These are phyloP conservation scores for Hordeum vulgare DNA, from an alignment of 176 grass and related monocot genomes.

Conservation along the genomic window DNA sequence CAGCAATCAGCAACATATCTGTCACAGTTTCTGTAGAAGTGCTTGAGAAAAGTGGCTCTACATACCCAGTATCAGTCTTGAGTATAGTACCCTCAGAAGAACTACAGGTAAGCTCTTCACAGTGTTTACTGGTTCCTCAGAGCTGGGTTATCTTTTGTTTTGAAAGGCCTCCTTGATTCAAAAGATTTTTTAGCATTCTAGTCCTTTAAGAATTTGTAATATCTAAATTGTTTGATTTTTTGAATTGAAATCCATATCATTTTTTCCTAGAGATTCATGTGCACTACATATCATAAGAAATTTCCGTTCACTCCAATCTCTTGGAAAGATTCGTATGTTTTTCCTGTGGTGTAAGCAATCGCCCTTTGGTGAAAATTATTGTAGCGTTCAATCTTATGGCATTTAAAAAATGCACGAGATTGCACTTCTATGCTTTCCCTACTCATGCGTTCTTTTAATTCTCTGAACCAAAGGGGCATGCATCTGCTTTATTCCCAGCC, in stretches of 20 bases:
- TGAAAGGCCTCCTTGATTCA: background rate
- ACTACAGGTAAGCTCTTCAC: conserved; percentile 43
- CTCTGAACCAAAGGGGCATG: background rate
- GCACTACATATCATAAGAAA: background rate
- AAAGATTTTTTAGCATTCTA: background rate
- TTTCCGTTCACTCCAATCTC: background rate
- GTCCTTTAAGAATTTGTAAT: background rate
- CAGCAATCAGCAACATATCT: conserved; percentile 48
- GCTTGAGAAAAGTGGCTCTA: conserved; percentile 29
- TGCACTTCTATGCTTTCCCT: background rate
- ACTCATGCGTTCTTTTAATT: background rate
- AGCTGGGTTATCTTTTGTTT: background rate
- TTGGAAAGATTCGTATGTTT: background rate
- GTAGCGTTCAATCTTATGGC: background rate
- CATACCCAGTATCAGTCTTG: conserved; percentile 35
- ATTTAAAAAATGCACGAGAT: background rate
- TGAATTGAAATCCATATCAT: background rate
- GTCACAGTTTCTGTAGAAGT: conserved; percentile 49
- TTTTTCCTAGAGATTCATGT: background rate
- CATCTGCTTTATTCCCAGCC: conserved; percentile 11
- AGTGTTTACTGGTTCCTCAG: conserved; percentile 17
- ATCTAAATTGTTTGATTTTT: background rate
- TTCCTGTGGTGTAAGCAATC: background rate
- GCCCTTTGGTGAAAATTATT: background rate
- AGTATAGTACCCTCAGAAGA: conserved; percentile 38